phyloP scores from a whole-genome alignment of 331 rosid genomes.

The Pyrus hybrid region DNA sequence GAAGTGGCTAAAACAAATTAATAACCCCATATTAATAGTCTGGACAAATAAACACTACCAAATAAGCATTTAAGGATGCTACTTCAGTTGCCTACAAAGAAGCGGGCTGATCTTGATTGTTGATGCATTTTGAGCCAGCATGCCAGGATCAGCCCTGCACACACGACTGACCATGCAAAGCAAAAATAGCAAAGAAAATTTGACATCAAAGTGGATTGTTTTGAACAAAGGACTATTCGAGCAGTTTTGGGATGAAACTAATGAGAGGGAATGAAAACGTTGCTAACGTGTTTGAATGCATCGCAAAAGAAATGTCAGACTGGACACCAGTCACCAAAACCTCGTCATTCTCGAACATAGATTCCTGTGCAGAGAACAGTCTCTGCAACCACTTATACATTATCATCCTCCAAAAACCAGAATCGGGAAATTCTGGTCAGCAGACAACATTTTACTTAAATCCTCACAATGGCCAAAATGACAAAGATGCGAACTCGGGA shows the following conservation, averaged over 20 bases:
- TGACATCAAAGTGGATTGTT: not conserved
- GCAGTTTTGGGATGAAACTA: not conserved
- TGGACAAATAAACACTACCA: not conserved
- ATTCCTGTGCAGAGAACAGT: not conserved
- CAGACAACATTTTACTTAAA: not conserved
- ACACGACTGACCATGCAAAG: not conserved
- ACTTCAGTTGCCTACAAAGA: not conserved
- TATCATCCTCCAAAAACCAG: not conserved
- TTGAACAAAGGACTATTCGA: not conserved
- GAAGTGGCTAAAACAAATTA: not conserved
- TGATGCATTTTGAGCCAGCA: not conserved
- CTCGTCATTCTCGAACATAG: not conserved
- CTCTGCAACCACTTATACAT: not conserved
- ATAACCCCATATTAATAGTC: not conserved
- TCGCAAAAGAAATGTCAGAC: not conserved
- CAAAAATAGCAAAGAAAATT: not conserved
- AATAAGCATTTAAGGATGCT: not conserved
- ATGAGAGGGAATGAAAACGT: not conserved
- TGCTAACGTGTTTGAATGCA: not conserved
- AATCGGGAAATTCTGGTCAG: not conserved
- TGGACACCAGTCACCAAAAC: too few relatives aligned
- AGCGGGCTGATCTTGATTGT: not conserved
- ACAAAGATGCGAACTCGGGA: not conserved
- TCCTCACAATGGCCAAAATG: not conserved
- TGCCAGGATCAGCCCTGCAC: not conserved